A percentile compares a stretch with the other conserved stretches of the same genome.
phyloP scores from a whole-genome alignment of 805 yeast species.

The Candida michaelii region DNA sequence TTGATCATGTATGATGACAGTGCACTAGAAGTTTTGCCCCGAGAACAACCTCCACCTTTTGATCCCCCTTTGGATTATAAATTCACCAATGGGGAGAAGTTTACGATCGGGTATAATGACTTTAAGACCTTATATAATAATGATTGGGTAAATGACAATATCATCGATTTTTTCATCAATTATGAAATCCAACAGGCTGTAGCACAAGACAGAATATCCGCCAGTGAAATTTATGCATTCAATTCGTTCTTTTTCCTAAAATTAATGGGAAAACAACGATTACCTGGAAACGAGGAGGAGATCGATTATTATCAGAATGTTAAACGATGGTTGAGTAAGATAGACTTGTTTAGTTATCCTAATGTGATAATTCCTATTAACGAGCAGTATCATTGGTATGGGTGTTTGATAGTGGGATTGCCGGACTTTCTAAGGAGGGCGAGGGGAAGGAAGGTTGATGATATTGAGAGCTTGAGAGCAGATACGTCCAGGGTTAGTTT shows the following conservation, averaged over 20 bases:
- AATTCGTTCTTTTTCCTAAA: conserved; percentile 83
- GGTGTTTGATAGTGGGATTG: conserved; percentile 65
- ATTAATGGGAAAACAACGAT: conserved; percentile 35
- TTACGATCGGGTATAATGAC: conserved; percentile 66
- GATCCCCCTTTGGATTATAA: conserved; percentile 47
- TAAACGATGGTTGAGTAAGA: conserved; percentile 73
- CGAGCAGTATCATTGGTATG: conserved; percentile 83
- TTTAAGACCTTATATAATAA: conserved; percentile 75
- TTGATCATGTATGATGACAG: not conserved
- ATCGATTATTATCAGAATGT: conserved; percentile 57
- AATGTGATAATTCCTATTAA: conserved; percentile 79
- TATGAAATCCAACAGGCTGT: conserved; percentile 48
- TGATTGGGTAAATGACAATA: conserved; percentile 86
- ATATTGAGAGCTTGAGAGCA: not conserved
- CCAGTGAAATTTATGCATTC: conserved; percentile 54
- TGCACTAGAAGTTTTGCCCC: not conserved
- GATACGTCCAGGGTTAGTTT: no score
- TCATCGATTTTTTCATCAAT: conserved; percentile 80
- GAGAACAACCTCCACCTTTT: conserved; percentile 36
- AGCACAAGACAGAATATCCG: conserved; percentile 18
- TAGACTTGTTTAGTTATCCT: conserved; percentile 56
- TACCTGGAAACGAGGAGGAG: not conserved
- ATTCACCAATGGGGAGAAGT: conserved; percentile 53
- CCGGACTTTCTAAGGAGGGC: conserved; percentile 27
- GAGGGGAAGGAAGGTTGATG: not conserved